Base-by-base conservation (phyloP, 371 early-diverging fungal genomes). In the Mucor piriformis region DNA sequence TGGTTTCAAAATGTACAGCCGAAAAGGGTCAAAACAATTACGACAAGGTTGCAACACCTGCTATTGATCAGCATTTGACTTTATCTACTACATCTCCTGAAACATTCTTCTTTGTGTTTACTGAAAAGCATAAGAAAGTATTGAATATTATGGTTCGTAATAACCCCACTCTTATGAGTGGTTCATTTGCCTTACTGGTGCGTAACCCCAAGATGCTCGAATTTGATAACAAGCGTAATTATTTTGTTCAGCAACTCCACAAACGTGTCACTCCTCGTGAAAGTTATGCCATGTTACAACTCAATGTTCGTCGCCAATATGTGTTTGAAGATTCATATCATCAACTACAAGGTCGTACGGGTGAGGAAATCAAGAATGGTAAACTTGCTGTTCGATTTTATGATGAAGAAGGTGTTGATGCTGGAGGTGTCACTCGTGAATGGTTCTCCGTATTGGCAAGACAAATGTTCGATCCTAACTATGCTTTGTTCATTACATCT, bases 401-500 rank as follows among this genome's bases (percentile, higher is more conserved):
- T 58, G 94, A 94, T 20, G 99, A 99, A 80, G 98, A 98, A 67
- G 99, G 99, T 50, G 92, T 98, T 1, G 99, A 99, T 84, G 97
- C 93, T 24, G 99, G 99, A 33, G 99, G 99, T 50, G 92, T 99
- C 15, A 94, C 97, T 3, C 88, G 99, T 59, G 99, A 99, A 78
- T 99, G 99, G 98, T 98, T 95, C 86, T 90, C 91, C 50, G 96
- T 92, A 8, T 83, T 99, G 5, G 91, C 98, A 7, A 83, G 95
- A 50, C 96, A 97, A 70, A 98, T 98, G 95, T 96, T 99, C 79
- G 95, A 99, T 74, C 99, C 99, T 10, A 92, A 98, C 75, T 97
- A 98, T 69, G 99, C 98, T 6, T 81, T 99, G 47, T 99, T 99
- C 83, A 90, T 88, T 66, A 92, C 95, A 4, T 94, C 98, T 5